phyloP scores from a whole-genome alignment of 148 eudicot species.

The Camellia lanceoleosa region DNA sequence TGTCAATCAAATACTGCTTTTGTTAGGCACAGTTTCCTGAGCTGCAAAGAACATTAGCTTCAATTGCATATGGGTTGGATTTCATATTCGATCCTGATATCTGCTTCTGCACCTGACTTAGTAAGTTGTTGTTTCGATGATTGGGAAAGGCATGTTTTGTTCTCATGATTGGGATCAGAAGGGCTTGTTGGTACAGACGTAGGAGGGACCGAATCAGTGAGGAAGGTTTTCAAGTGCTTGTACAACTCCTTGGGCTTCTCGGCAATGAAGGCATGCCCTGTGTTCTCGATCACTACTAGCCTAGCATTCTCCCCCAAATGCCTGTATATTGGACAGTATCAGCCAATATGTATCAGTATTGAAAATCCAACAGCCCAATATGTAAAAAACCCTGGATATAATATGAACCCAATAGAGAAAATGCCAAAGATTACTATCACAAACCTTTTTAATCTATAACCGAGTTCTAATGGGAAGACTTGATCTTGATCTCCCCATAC shows the following conservation, averaged over 20 bases:
- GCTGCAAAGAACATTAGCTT: too few species aligned
- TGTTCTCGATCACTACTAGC: constrained; percentile 54
- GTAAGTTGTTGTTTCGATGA: neutral
- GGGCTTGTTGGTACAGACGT: neutral
- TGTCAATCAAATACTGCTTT: too few species aligned
- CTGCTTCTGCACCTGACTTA: neutral
- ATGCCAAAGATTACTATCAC: neutral
- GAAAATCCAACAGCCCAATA: too few species aligned
- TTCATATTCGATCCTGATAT: neutral
- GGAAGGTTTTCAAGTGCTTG: constrained; percentile 55
- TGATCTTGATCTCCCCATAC: constrained; percentile 84
- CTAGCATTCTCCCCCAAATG: constrained; percentile 69
- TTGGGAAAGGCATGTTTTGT: neutral
- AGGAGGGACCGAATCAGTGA: constrained; percentile 19
- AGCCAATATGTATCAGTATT: too few species aligned
- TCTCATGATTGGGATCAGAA: constrained; percentile 1
- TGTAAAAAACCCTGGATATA: too few species aligned
- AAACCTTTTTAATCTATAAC: constrained; percentile 64
- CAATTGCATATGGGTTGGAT: neutral
- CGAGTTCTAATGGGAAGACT: constrained; percentile 74
- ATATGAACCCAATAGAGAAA: neutral
- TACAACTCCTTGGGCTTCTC: constrained; percentile 66
- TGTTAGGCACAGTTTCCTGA: too few species aligned
- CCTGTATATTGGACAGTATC: constrained; percentile 30
- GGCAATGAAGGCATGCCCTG: constrained; percentile 61